These are phyloP conservation scores for Hansenula sp. DNA, from an alignment of 1,139 yeast genomes.

Conservation along the genomic window DNA sequence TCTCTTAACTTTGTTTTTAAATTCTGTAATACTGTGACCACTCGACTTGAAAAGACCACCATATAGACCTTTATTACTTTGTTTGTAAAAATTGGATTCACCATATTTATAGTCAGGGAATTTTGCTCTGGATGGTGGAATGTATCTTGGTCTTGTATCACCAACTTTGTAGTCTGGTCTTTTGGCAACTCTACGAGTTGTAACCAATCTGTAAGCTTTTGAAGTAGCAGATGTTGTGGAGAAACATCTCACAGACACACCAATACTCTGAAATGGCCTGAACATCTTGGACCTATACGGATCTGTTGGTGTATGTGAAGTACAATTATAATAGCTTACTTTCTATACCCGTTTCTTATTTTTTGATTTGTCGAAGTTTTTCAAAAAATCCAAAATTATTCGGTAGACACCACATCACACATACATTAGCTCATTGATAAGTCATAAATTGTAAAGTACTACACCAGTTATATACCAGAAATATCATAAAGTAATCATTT, in stretches of 20 bases:
- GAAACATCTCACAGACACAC: conserved; percentile 13
- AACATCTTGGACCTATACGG: conserved; percentile 7
- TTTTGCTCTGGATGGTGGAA: conserved; percentile 44
- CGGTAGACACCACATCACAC: conserved; percentile 7
- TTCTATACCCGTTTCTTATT: background rate
- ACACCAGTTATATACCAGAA: no score
- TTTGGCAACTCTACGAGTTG: conserved; percentile 30
- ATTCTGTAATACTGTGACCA: conserved; percentile 78
- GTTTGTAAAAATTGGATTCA: conserved; percentile 71
- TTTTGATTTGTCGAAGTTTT: conserved; percentile 2
- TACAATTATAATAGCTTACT: no score
- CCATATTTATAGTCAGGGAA: conserved; percentile 84
- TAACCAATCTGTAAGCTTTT: conserved; percentile 17
- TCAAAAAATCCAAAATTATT: background rate
- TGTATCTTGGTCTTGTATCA: conserved; percentile 37
- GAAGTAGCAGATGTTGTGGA: conserved; percentile 9
- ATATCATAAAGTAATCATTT: background rate
- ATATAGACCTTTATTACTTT: conserved; percentile 81
- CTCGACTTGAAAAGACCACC: conserved; percentile 83
- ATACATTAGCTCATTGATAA: background rate
- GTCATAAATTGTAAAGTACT: no score
- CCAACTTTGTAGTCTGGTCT: conserved; percentile 38
- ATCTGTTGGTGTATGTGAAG: background rate
- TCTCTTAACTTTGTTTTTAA: conserved; percentile 69
- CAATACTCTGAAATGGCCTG: conserved; percentile 10